Percentiles rank a stretch among this genome's conserved stretches.
These are phyloP conservation scores for Dendrobium officinale DNA, from an alignment of 106 monocot species.

Conservation along the genomic window DNA sequence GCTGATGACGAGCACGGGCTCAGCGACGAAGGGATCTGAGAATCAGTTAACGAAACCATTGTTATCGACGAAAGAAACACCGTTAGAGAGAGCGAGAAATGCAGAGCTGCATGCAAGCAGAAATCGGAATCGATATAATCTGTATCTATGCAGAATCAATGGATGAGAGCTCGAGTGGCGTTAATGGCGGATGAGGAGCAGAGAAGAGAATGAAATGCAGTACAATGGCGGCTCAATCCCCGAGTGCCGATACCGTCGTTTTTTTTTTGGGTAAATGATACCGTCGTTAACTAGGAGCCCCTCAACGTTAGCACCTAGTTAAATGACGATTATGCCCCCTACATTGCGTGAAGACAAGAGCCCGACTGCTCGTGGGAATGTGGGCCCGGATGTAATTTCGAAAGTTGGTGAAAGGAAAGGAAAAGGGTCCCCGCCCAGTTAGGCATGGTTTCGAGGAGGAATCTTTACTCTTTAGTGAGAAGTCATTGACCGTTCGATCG, in stretches of 20 bases:
- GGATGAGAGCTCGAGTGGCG: neutral
- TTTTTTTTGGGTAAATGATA: no score
- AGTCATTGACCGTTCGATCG: no score
- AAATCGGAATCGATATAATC: neutral
- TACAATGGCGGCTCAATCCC: neutral
- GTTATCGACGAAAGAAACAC: neutral
- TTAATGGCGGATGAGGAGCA: neutral
- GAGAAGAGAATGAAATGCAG: neutral
- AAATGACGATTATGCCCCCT: neutral
- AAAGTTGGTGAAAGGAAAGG: no score
- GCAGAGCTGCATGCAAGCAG: neutral
- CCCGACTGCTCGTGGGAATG: neutral
- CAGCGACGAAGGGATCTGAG: slow-evolving; percentile 15
- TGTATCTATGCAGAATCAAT: neutral
- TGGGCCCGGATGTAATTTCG: neutral
- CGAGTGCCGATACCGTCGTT: neutral
- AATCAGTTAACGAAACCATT: slow-evolving; percentile 31
- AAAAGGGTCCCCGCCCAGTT: no score
- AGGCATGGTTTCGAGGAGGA: no score
- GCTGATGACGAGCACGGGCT: slow-evolving; percentile 14
- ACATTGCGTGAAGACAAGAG: neutral
- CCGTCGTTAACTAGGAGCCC: neutral
- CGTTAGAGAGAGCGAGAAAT: neutral
- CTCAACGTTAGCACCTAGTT: neutral
- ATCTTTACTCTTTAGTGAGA: no score